Conservation (phyloP, 2,329 filamentous ascomycete genomes). For the Akanthomyces dipterigenus region DNA sequence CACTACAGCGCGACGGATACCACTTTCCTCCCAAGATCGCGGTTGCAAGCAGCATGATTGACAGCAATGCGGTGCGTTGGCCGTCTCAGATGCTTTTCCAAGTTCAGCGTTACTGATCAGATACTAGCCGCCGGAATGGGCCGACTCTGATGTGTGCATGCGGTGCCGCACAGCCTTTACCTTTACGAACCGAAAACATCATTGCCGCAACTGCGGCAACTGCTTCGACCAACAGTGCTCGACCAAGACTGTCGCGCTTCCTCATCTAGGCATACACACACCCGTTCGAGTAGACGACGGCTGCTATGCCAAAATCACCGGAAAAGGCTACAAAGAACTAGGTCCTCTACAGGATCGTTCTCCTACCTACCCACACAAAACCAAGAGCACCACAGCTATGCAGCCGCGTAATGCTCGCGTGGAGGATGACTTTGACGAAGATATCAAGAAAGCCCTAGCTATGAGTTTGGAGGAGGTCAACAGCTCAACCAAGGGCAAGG, state of each 20-base stretch:
- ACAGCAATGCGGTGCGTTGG: slow-evolving; percentile 71
- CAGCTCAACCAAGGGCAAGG: slow-evolving; percentile 65
- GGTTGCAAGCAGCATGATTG: slow-evolving; percentile 94
- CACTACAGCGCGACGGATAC: slow-evolving; percentile 76
- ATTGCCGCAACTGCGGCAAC: slow-evolving; percentile 95
- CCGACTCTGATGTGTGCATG: slow-evolving; percentile 97
- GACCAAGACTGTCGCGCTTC: slow-evolving; percentile 77
- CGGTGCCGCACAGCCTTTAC: slow-evolving; percentile 91
- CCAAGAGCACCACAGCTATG: slow-evolving; percentile 63
- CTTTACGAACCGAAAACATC: slow-evolving; percentile 97
- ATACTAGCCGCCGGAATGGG: slow-evolving; percentile 84
- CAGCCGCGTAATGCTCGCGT: slow-evolving; percentile 84
- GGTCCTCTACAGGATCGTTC: slow-evolving; percentile 42
- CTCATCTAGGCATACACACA: slow-evolving; percentile 86
- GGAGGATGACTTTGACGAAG: slow-evolving; percentile 89
- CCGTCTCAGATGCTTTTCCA: too few relatives aligned
- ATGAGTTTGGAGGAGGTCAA: slow-evolving; percentile 97
- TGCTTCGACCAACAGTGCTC: slow-evolving; percentile 97
- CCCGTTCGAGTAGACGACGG: slow-evolving; percentile 93
- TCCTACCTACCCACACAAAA: slow-evolving; percentile 51
- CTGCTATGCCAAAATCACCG: slow-evolving; percentile 82
- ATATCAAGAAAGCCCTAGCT: slow-evolving; percentile 84
- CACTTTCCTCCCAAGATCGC: slow-evolving; percentile 80
- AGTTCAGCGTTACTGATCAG: neutral
- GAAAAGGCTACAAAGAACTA: slow-evolving; percentile 46